Percentiles rank a stretch among this genome's conserved stretches.
phyloP scores from a whole-genome alignment of 495 filamentous ascomycete species.

The Astrothelium macrocarpum region DNA sequence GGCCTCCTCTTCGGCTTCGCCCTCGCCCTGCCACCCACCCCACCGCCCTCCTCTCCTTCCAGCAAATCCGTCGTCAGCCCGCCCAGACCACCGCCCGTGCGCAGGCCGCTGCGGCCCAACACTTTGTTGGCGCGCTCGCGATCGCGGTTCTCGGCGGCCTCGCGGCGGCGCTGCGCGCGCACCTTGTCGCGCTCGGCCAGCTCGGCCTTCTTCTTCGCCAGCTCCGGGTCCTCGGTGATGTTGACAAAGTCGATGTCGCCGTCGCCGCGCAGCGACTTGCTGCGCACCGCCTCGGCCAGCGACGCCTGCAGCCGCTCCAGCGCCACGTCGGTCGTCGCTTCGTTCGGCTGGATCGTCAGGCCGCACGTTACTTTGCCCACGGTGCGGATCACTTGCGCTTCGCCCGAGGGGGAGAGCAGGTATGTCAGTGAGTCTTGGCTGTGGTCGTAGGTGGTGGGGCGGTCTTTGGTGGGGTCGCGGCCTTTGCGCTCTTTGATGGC shows the following conservation, averaged over 20 bases:
- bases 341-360: constrained; percentile 60
- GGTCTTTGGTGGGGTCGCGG: constrained; percentile 4
- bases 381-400: constrained; percentile 58
- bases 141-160: constrained; percentile 46
- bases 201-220: constrained; percentile 67
- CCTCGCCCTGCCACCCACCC: constrained; percentile 38
- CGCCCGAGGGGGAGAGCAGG: constrained; percentile 61
- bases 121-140: constrained; percentile 47
- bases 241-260: constrained; percentile 47
- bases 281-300: constrained; percentile 50
- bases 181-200: constrained; percentile 27
- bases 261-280: constrained; percentile 49
- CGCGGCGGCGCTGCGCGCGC: constrained; percentile 16
- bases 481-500: constrained; percentile 11
- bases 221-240: constrained; percentile 67
- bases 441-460: constrained; percentile 44
- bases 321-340: constrained; percentile 64
- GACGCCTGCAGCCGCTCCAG: constrained; percentile 62
- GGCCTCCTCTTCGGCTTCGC: constrained; percentile 21
- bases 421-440: constrained; percentile 75
- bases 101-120: constrained; percentile 31
- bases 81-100: constrained; percentile 39
- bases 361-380: constrained; percentile 74
- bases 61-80: constrained; percentile 65
- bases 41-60: constrained; percentile 62